Evolutionary conservation across 2,329 filamentous ascomycete species (phyloP).

Genomic region (Colletotrichum shisoi): DNA sequence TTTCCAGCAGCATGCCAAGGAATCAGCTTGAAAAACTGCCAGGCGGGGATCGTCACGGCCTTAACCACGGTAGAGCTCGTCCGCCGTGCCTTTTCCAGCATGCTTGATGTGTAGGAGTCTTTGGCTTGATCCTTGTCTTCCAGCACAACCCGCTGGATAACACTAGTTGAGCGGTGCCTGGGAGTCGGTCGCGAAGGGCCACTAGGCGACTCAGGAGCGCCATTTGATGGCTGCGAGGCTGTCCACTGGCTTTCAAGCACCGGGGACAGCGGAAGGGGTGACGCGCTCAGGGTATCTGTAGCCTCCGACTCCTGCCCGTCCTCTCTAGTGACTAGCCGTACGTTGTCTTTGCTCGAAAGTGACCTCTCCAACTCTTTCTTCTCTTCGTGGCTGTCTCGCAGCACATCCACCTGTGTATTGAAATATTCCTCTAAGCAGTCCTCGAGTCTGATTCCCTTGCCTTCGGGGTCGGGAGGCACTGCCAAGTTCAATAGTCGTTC

Average conservation of each 20-base stretch:
- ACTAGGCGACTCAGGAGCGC: constrained; percentile 41
- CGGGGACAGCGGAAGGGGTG: constrained; percentile 46
- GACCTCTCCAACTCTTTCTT: constrained; percentile 52
- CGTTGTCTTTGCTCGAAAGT: constrained; percentile 45
- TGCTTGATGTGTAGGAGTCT: constrained; percentile 52
- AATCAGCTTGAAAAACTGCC: constrained; percentile 95
- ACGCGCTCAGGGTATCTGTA: constrained; percentile 48
- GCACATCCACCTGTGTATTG: constrained; percentile 90
- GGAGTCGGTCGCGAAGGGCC: constrained; percentile 47
- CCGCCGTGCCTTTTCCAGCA: constrained; percentile 55
- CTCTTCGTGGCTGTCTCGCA: constrained; percentile 71
- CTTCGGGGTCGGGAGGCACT: constrained; percentile 78
- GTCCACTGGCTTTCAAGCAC: constrained; percentile 39
- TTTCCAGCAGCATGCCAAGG: constrained; percentile 81
- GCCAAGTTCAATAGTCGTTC: constrained; percentile 90
- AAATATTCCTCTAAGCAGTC: constrained; percentile 94
- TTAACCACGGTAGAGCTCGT: constrained; percentile 67
- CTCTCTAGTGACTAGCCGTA: constrained; percentile 49
- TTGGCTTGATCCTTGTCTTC: constrained; percentile 59
- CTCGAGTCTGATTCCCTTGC: constrained; percentile 79
- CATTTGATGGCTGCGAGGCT: constrained; percentile 23
- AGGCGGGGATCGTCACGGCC: constrained; percentile 93
- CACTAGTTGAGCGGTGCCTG: constrained; percentile 64
- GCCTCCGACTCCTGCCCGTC: constrained; percentile 43
- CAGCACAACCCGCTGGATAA: constrained; percentile 67